These are phyloP conservation scores for Hanseniaspora hatyaiensis DNA, from an alignment of 805 yeast species.

Conservation along the genomic window DNA sequence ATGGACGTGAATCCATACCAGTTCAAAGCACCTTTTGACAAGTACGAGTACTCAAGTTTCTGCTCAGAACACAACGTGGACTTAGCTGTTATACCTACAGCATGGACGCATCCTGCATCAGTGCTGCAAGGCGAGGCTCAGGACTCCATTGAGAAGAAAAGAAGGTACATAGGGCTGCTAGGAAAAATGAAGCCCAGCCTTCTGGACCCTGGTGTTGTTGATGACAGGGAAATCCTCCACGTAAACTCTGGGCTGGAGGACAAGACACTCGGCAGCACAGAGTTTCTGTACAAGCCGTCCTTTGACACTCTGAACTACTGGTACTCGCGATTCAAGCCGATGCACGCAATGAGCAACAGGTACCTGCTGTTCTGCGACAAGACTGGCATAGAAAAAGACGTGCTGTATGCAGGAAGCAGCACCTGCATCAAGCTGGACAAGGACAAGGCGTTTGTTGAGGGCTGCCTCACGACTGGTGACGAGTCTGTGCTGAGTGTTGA, in stretches of 20 bases:
- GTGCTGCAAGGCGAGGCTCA: slow-evolving; percentile 20
- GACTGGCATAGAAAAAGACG: slow-evolving; percentile 2
- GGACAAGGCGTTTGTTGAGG: neutral
- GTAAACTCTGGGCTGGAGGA: neutral
- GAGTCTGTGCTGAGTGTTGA: slow-evolving; percentile 2
- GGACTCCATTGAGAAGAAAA: neutral
- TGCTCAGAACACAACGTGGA: slow-evolving; percentile 39
- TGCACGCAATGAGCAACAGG: neutral
- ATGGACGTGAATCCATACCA: slow-evolving; percentile 88
- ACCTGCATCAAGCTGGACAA: neutral
- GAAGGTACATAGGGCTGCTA: neutral
- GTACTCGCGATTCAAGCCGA: slow-evolving; percentile 10
- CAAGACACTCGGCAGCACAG: neutral
- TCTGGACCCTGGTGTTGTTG: neutral
- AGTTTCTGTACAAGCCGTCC: slow-evolving; percentile 4
- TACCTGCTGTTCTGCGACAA: slow-evolving; percentile 12
- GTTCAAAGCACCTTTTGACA: slow-evolving; percentile 66
- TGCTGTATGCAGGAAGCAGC: slow-evolving; percentile 10
- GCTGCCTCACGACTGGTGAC: neutral
- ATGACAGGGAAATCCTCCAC: slow-evolving; percentile 3
- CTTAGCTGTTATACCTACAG: slow-evolving; percentile 68
- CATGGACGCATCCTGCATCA: slow-evolving; percentile 60
- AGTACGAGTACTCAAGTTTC: slow-evolving; percentile 55
- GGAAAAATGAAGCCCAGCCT: neutral
- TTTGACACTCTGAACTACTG: slow-evolving; percentile 6